Conservation (phyloP, 768 basidiomycete species). For the Serendipita vermifera region DNA sequence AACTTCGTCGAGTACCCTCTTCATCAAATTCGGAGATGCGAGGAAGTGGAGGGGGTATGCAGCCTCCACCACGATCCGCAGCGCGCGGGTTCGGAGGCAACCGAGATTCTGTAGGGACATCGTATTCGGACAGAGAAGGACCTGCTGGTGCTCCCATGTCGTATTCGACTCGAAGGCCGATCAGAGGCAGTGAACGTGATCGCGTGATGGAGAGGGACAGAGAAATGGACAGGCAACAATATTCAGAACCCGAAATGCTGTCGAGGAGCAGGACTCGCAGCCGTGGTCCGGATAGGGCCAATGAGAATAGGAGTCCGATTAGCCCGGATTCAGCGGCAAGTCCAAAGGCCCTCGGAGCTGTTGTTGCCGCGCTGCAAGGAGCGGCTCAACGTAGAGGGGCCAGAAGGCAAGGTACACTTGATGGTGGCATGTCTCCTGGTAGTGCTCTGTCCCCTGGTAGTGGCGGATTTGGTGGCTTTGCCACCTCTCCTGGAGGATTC, state of each 20-base stretch:
- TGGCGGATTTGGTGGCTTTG: no score
- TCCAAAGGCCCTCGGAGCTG: conserved; percentile 35
- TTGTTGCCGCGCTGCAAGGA: conserved; percentile 57
- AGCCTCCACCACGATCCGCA: not conserved
- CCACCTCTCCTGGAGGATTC: not conserved
- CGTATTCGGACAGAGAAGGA: conserved; percentile 7
- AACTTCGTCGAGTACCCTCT: not conserved
- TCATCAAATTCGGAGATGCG: not conserved
- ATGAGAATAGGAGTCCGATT: not conserved
- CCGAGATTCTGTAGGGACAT: not conserved
- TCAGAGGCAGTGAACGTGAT: not conserved
- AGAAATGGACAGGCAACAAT: conserved; percentile 5
- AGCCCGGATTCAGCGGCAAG: conserved; percentile 26
- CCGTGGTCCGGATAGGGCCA: not conserved
- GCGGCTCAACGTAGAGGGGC: conserved; percentile 47
- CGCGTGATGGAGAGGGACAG: not conserved
- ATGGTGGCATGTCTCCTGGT: not conserved
- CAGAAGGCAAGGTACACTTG: conserved; percentile 4
- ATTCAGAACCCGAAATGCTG: no score
- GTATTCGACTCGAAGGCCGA: not conserved
- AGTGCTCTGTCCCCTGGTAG: not conserved
- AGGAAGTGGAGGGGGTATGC: not conserved
- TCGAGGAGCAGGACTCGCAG: not conserved
- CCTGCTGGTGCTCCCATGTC: no score
- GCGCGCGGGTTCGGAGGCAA: no score